These are phyloP conservation scores for Fusarium armeniacum DNA, from an alignment of 2,329 filamentous ascomycete genomes.

Conservation along the genomic window DNA sequence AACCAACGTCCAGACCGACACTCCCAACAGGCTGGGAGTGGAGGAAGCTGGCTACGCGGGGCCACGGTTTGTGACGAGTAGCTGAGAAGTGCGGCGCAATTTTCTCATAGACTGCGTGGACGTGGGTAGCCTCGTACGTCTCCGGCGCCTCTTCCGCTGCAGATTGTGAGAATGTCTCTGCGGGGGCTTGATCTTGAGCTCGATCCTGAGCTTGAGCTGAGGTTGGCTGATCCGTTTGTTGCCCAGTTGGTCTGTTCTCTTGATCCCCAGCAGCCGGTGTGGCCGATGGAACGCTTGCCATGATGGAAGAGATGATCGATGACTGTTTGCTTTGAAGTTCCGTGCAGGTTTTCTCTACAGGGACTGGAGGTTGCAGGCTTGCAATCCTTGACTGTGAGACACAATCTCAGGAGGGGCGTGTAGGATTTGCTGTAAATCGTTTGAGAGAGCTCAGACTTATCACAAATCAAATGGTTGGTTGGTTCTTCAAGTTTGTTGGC, in stretches of 20 bases:
- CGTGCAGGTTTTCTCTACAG: constrained; percentile 15
- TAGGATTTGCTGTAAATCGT: not conserved
- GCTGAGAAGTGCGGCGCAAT: constrained; percentile 88
- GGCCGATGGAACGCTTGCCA: constrained; percentile 48
- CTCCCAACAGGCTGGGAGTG: constrained; percentile 74
- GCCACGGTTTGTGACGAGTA: constrained; percentile 89
- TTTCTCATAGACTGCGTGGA: constrained; percentile 91
- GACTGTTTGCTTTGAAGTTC: constrained; percentile 15
- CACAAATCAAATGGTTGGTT: constrained; percentile 9
- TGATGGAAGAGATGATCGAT: constrained; percentile 22
- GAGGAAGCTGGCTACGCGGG: constrained; percentile 86
- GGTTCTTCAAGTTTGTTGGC: constrained; percentile 9
- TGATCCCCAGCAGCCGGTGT: constrained; percentile 41
- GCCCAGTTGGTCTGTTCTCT: constrained; percentile 34
- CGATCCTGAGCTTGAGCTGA: constrained; percentile 14
- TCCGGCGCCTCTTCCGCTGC: constrained; percentile 57
- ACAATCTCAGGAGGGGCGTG: constrained; percentile 12
- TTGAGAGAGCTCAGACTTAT: constrained; percentile 12
- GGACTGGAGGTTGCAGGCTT: not conserved
- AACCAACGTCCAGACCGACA: constrained; percentile 91
- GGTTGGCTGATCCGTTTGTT: constrained; percentile 1
- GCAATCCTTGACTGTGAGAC: not conserved
- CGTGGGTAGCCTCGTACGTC: constrained; percentile 85
- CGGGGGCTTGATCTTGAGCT: constrained; percentile 19
- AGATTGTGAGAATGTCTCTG: constrained; percentile 37